phyloP scores from a whole-genome alignment of 345 rosid genomes.

The Arabis hirsuta region DNA sequence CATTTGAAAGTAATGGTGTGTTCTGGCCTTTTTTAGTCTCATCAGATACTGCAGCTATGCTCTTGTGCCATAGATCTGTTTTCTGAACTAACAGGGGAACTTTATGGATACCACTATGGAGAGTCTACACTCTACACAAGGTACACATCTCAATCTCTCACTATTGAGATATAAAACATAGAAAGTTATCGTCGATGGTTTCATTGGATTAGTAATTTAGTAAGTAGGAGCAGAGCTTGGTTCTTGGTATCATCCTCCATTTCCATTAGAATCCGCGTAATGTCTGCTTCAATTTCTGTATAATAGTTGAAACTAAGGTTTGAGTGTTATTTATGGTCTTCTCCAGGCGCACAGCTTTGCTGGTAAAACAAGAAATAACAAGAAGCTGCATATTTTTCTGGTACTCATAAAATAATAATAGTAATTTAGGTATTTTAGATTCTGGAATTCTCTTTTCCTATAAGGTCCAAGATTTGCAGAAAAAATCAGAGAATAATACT shows the following conservation, averaged over 20 bases:
- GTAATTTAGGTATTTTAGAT: background rate
- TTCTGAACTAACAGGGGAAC: background rate
- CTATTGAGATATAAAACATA: background rate
- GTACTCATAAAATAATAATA: background rate
- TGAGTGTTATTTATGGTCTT: too few species aligned
- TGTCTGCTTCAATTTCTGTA: too few species aligned
- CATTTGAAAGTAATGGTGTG: background rate
- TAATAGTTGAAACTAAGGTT: too few species aligned
- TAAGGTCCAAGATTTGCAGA: slow-evolving; percentile 3
- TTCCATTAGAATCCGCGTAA: too few species aligned
- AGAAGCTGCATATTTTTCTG: background rate
- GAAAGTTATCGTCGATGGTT: background rate
- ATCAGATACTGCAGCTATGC: background rate
- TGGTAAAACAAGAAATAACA: too few species aligned
- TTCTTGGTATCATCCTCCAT: slow-evolving; percentile 8
- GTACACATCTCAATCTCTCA: slow-evolving; percentile 10
- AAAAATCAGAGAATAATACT: background rate
- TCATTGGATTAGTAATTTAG: background rate
- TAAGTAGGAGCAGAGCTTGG: slow-evolving; percentile 5
- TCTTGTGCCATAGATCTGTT: background rate
- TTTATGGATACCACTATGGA: background rate
- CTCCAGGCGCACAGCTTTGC: too few species aligned
- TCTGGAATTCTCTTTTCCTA: background rate
- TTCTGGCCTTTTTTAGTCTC: background rate
- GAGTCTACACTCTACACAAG: slow-evolving; percentile 1